phyloP scores from a whole-genome alignment of 768 basidiomycete species.

The Suillus variegatus region DNA sequence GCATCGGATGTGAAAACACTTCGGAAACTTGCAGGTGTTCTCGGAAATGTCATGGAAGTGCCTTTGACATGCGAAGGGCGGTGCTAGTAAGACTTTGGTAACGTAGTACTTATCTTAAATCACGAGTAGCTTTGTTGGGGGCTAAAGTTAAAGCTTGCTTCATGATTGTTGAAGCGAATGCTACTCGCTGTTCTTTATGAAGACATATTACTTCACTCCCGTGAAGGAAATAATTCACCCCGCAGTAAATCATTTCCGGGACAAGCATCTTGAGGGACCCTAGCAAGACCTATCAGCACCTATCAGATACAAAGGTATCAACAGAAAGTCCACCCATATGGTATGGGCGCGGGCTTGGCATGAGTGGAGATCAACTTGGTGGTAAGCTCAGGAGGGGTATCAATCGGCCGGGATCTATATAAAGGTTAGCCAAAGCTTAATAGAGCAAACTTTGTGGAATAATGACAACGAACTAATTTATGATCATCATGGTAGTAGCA shows the following conservation, averaged over 20 bases:
- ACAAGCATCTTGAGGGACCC: not conserved
- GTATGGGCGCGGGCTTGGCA: constrained; percentile 1
- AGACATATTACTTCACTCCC: not conserved
- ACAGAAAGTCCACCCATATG: not conserved
- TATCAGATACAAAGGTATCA: not conserved
- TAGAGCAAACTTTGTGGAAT: not conserved
- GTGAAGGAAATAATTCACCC: not conserved
- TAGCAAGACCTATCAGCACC: not conserved
- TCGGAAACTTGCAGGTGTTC: constrained; percentile 4
- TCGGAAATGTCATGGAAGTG: not conserved
- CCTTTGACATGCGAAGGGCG: not conserved
- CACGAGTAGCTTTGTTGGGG: not conserved
- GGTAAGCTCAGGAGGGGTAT: not conserved
- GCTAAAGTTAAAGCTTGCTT: not conserved
- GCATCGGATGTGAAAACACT: not conserved
- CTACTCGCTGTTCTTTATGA: not conserved
- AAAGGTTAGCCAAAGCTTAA: not conserved
- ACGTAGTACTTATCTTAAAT: not conserved
- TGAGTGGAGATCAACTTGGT: not conserved
- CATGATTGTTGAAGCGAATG: not conserved
- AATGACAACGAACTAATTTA: not conserved
- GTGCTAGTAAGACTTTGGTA: not conserved
- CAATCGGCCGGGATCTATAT: not conserved
- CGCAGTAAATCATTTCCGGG: not conserved
- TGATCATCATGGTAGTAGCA: not conserved